Base-by-base conservation (phyloP, 495 filamentous ascomycete genomes). In the Daldinia caldariorum region DNA sequence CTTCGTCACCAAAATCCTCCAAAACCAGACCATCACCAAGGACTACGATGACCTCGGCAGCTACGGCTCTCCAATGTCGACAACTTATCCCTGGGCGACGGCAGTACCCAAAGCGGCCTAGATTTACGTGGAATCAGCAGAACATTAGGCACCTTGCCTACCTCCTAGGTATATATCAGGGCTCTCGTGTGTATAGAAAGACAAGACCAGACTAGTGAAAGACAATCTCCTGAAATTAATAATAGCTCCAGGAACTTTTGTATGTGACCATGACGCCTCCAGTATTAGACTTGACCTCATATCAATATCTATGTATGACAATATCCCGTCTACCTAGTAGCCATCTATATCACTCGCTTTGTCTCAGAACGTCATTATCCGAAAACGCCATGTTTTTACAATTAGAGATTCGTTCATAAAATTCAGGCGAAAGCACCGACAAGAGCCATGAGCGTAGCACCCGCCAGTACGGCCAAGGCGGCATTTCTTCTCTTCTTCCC, bases 361-460 rank as follows among this genome's bases (percentile, higher is more conserved):
- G 12, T 53, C 16, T 57, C 10, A 26, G 2, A 61, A 16, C 29
- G 26, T 54, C 20, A 50, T 62, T 45, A 34, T 57, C 69, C 59
- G 38, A 39, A 34, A 67, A 71, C 63, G 69, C 69, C 63, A 6
- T 50, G 26, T 50, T 47, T 54, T 50, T 22, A 63, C 20, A 63
- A 41, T 29, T 1, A 54, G 38, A 65, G 29, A 45, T 50, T 6
- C 34, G 26, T 45, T n/a, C 50, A 18, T 14, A 32, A 38, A 26
- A 26, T 61, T 77, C 64, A 97, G 43, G 94, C 94, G 86, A 93
- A 97, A 38, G 93, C 94, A 8, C 94, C 94, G 0, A 97, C 93
- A 35, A 93, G 80, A 45, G 93, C 89, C 94, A 97, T 97, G 50
- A 96, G 79, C 41, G 84, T 78, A 8, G 92, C 91, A 0, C 94